phyloP scores from a whole-genome alignment of 805 yeast species.

The Candida manassasensis region DNA sequence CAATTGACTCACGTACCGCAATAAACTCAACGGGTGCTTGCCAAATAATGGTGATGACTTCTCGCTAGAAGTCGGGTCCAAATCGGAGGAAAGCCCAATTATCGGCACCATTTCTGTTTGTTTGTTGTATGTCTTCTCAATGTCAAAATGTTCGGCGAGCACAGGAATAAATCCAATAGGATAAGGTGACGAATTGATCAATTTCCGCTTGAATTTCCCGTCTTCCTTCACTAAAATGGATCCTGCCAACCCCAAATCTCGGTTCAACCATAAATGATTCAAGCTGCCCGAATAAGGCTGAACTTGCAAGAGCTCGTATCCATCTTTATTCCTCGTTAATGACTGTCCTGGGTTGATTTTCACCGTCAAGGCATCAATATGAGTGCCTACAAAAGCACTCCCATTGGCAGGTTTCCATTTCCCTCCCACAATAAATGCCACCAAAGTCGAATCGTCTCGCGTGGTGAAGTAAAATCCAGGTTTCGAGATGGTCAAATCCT shows the following conservation, averaged over 20 bases:
- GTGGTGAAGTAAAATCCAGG: conserved; percentile 25
- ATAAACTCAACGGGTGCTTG: conserved; percentile 28
- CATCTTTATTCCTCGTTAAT: conserved; percentile 19
- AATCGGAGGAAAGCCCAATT: conserved; percentile 17
- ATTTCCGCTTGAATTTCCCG: conserved; percentile 19
- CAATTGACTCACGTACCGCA: conserved; percentile 27
- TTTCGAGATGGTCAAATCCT: background rate
- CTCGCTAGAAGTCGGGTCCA: conserved; percentile 25
- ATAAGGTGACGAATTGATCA: conserved; percentile 29
- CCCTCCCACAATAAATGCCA: conserved; percentile 36
- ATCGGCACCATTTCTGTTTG: conserved; percentile 40
- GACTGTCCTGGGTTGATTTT: conserved; percentile 26
- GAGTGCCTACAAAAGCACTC: conserved; percentile 62
- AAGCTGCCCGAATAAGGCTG: conserved; percentile 38
- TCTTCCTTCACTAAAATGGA: conserved; percentile 22
- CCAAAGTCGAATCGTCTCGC: conserved; percentile 28
- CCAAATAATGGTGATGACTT: conserved; percentile 20
- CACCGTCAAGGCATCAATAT: conserved; percentile 35
- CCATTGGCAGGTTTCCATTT: conserved; percentile 50
- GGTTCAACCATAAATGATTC: conserved; percentile 32
- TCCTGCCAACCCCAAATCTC: conserved; percentile 43
- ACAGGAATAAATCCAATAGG: conserved; percentile 38
- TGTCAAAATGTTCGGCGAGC: conserved; percentile 36
- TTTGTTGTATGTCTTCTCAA: conserved; percentile 23
- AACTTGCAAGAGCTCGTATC: conserved; percentile 36